Percentiles rank a stretch among this genome's conserved stretches.
phyloP scores from a whole-genome alignment of 2,329 filamentous ascomycete genomes.

The Pseudogymnoascus sp. region DNA sequence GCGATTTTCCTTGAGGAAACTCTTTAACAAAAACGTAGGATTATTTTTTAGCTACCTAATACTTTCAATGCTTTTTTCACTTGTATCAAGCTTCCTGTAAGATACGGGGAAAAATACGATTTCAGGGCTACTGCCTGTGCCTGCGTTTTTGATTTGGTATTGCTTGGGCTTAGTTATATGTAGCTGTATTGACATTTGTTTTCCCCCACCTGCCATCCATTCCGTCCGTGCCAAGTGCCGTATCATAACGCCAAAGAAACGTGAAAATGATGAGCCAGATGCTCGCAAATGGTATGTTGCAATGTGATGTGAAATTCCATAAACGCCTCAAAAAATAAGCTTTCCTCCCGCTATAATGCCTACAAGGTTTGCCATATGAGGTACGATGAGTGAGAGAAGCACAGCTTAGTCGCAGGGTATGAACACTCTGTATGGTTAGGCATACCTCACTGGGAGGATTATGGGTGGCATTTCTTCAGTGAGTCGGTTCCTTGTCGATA shows the following conservation, averaged over 20 bases:
- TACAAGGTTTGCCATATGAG: no score
- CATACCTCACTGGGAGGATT: background rate
- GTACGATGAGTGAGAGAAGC: background rate
- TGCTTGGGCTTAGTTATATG: background rate
- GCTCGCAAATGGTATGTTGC: background rate
- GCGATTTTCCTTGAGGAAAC: no score
- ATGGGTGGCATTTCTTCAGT: background rate
- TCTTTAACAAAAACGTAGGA: background rate
- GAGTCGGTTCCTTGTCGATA: background rate
- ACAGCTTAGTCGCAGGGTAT: background rate
- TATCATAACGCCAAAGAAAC: background rate
- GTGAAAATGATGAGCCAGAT: background rate
- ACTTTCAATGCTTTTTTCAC: background rate
- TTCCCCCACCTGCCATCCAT: background rate
- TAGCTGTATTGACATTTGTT: background rate
- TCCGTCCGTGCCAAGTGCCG: background rate
- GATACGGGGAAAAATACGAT: background rate
- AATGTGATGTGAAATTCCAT: background rate
- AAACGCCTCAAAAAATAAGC: conserved; percentile 2
- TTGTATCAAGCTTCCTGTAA: background rate
- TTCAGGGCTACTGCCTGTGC: background rate
- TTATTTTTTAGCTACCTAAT: background rate
- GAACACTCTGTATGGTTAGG: background rate
- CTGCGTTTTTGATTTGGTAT: background rate
- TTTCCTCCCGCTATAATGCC: background rate